Evolutionary conservation across 768 basidiomycete species (phyloP).

Genomic region (Kwoniella sp.): DNA sequence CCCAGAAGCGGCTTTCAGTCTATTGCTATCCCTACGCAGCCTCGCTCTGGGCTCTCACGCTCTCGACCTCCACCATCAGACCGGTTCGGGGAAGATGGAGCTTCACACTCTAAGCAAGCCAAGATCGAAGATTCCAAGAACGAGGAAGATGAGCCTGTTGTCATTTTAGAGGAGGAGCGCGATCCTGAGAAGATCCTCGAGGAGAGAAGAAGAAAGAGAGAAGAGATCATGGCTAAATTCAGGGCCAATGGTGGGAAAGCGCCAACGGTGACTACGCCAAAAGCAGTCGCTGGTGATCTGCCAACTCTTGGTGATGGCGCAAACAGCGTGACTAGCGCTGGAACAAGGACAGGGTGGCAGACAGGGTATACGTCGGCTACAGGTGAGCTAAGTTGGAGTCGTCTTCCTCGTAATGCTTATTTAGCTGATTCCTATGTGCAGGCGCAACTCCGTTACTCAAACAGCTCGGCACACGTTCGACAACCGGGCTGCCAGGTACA

Average conservation of each 20-base stretch:
- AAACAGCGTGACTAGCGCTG: conserved; percentile 42
- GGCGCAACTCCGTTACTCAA: conserved; percentile 44
- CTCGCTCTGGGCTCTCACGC: conserved; percentile 10
- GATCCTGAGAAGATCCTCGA: conserved; percentile 48
- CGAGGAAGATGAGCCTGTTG: conserved; percentile 30
- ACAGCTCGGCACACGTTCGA: conserved; percentile 42
- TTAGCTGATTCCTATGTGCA: conserved; percentile 7
- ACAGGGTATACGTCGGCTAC: conserved; percentile 32
- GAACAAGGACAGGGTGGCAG: conserved; percentile 30
- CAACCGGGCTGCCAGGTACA: conserved; percentile 26
- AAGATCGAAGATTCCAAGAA: conserved; percentile 20
- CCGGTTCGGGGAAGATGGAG: conserved; percentile 22
- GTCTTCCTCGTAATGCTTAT: background rate
- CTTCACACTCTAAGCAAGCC: conserved; percentile 18
- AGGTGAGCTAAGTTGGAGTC: conserved; percentile 22
- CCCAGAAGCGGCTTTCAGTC: conserved; percentile 59
- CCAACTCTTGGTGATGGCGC: conserved; percentile 30
- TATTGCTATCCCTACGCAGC: conserved; percentile 20
- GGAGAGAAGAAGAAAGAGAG: conserved; percentile 49
- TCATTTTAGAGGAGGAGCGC: conserved; percentile 38
- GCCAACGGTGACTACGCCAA: conserved; percentile 11
- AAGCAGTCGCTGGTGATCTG: conserved; percentile 9
- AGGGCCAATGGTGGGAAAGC: conserved; percentile 44
- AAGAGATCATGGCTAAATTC: conserved; percentile 55
- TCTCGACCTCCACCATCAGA: conserved; percentile 17